A percentile compares a stretch with the other conserved stretches of the same genome.
Conservation (phyloP, 345 rosid species). For the Populus alba region DNA sequence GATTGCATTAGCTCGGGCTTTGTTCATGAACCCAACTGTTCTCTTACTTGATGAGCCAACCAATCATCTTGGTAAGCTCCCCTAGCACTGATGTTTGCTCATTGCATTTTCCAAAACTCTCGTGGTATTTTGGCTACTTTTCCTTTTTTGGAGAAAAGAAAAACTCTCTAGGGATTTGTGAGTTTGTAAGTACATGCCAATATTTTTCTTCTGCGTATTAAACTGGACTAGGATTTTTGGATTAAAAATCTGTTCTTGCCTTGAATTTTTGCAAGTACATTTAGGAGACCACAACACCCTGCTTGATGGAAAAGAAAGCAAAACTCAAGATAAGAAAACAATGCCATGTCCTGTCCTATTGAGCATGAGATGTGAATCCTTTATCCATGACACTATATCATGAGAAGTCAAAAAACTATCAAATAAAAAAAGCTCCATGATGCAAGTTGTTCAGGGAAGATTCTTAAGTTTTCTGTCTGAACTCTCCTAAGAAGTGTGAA, state of each 20-base stretch:
- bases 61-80: slow-evolving; percentile 77
- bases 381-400: not conserved
- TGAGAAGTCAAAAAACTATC: not conserved
- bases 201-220: no score
- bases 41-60: slow-evolving; percentile 97
- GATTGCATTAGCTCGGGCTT: slow-evolving; percentile 92
- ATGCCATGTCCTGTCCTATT: not conserved
- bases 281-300: no score
- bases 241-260: no score
- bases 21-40: slow-evolving; percentile 92
- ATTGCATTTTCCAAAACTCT: not conserved
- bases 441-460: not conserved
- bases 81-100: not conserved
- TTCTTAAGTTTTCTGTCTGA: not conserved
- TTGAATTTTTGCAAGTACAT: no score
- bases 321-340: not conserved
- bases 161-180: not conserved
- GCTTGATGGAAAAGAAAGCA: not conserved
- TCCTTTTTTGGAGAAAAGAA: not conserved
- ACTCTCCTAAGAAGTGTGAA: no score
- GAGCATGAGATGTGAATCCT: not conserved
- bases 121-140: not conserved
- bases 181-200: not conserved
- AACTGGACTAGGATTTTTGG: no score
- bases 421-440: not conserved